Conservation (phyloP, 176 grass and related monocot species). For the Elymus sibiricus region DNA sequence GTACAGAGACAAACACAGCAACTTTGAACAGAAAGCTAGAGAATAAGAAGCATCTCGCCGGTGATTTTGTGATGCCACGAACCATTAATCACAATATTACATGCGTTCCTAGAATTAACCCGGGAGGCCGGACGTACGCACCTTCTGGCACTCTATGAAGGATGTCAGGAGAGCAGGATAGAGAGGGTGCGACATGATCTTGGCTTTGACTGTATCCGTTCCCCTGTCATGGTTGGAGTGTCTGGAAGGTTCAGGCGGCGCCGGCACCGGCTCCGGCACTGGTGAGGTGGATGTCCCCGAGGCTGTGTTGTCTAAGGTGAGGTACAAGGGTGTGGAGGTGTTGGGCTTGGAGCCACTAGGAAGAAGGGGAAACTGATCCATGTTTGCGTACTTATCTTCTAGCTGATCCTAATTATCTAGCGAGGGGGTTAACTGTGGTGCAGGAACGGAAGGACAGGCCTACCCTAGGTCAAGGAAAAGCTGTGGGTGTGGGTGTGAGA, state of each 20-base stretch:
- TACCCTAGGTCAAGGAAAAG: slow-evolving; percentile 25
- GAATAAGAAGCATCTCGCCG: not conserved
- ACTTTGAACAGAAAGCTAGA: not conserved
- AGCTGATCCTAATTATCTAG: slow-evolving; percentile 29
- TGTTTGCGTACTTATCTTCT: slow-evolving; percentile 25
- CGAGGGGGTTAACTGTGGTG: slow-evolving; percentile 19
- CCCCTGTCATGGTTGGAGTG: slow-evolving; percentile 15
- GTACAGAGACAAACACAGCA: not conserved
- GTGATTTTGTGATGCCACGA: not conserved
- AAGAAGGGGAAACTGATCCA: slow-evolving; percentile 56
- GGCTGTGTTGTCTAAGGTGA: slow-evolving; percentile 22
- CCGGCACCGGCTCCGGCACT: not conserved
- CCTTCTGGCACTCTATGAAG: slow-evolving; percentile 87
- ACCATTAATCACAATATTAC: not conserved
- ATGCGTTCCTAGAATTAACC: not conserved
- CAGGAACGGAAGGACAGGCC: slow-evolving; percentile 6
- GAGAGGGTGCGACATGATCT: slow-evolving; percentile 76
- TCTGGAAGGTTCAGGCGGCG: slow-evolving; percentile 19
- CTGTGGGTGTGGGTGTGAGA: not conserved
- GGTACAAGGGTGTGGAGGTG: slow-evolving; percentile 34
- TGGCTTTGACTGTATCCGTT: slow-evolving; percentile 57
- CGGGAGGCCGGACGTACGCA: not conserved
- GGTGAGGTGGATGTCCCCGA: slow-evolving; percentile 15
- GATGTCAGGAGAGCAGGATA: slow-evolving; percentile 72
- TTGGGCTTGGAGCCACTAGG: slow-evolving; percentile 34